Conservation (phyloP, 169 alveolate genomes). For the Eimeria maxima region DNA sequence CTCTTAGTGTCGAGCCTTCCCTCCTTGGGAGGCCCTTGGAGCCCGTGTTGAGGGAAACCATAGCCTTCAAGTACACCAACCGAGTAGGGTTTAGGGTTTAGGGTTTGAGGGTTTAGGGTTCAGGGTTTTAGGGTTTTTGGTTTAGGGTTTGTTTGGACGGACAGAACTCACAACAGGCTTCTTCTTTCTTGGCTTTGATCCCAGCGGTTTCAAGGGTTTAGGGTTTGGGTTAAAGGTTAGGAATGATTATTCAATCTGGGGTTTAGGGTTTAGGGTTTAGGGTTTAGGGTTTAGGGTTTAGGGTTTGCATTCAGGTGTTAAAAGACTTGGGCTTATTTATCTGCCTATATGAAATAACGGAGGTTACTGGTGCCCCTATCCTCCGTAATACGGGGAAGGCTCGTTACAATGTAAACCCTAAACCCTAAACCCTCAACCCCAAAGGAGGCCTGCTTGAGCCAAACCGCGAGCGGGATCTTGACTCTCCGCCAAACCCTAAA, state of each 20-base stretch:
- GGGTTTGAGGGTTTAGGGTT: no score
- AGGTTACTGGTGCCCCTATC: conserved; percentile 2
- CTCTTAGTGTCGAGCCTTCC: not conserved
- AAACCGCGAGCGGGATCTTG: not conserved
- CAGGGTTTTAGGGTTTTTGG: not conserved
- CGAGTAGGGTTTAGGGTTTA: no score
- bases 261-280: conserved; percentile 27
- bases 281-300: conserved; percentile 42
- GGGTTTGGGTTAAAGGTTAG: not conserved
- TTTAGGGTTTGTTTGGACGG: not conserved
- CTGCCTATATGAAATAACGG: not conserved
- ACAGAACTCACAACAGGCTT: not conserved
- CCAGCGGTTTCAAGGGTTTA: no score
- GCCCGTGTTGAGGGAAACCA: not conserved
- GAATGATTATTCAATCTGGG: not conserved
- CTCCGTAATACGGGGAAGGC: not conserved
- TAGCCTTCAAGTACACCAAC: conserved; percentile 11
- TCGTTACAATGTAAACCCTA: conserved; percentile 45
- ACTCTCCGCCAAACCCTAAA: not conserved
- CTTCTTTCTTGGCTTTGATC: no score
- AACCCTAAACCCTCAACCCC: conserved; percentile 33
- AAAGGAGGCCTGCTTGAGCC: not conserved
- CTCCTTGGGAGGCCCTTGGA: conserved; percentile 26
- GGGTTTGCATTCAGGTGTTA: not conserved
- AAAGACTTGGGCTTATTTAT: not conserved